A percentile compares a stretch with the other conserved stretches of the same genome.
phyloP scores from a whole-genome alignment of 1,284 basidiomycete genomes.

The Sanghuangporus weigelae region DNA sequence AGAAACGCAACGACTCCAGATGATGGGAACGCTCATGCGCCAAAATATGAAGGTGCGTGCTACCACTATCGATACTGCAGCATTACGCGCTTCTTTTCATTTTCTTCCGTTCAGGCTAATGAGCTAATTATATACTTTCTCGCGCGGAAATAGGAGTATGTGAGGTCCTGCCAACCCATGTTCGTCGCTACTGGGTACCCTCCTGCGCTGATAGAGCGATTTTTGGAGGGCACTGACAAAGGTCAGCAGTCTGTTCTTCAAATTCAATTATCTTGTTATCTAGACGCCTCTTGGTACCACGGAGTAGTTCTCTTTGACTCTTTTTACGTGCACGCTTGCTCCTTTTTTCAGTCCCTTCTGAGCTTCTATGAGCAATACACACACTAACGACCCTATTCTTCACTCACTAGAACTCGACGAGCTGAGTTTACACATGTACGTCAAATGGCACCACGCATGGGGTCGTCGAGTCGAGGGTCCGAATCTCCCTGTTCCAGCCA shows the following conservation, averaged over 20 bases:
- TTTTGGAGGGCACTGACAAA: constrained; percentile 17
- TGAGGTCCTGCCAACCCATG: constrained; percentile 18
- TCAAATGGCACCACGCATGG: constrained; percentile 19
- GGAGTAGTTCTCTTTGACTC: neutral
- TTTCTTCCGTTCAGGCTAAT: neutral
- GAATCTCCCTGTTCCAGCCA: constrained; percentile 1
- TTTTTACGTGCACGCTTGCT: neutral
- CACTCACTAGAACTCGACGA: constrained; percentile 16
- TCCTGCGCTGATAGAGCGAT: constrained; percentile 14
- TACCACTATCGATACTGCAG: neutral
- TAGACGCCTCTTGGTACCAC: neutral
- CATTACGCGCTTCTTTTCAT: neutral
- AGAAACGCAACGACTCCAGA: constrained; percentile 14
- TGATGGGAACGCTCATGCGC: constrained; percentile 20
- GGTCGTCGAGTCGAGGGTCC: constrained; percentile 6
- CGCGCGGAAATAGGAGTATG: constrained; percentile 9
- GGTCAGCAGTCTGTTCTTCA: constrained; percentile 5
- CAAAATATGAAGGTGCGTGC: constrained; percentile 17
- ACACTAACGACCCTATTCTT: neutral
- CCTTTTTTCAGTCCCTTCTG: neutral
- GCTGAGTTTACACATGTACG: constrained; percentile 16
- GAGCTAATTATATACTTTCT: neutral
- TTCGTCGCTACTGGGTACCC: constrained; percentile 18
- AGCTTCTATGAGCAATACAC: neutral
- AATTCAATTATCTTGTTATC: neutral